phyloP scores from a whole-genome alignment of 2,329 filamentous ascomycete genomes.

The Boeremia exigua region DNA sequence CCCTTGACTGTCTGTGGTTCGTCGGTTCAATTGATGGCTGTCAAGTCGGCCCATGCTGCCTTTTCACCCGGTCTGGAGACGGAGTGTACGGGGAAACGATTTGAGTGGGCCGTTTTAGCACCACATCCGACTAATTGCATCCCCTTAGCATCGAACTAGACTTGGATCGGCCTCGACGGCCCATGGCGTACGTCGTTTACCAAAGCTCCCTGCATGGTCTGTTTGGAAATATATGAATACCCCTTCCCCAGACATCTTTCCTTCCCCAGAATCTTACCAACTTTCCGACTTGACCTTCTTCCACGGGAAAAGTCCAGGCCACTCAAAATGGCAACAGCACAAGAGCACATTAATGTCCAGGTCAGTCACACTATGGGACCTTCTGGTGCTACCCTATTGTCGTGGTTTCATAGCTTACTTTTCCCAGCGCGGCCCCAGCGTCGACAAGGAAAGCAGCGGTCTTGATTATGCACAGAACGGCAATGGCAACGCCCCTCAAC shows the following conservation, averaged over 20 bases:
- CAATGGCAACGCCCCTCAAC: slow-evolving; percentile 31
- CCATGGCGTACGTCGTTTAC: slow-evolving; percentile 43
- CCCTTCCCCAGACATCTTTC: slow-evolving; percentile 36
- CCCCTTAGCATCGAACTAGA: slow-evolving; percentile 30
- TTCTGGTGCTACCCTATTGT: neutral
- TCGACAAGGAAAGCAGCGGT: slow-evolving; percentile 41
- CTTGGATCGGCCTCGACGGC: slow-evolving; percentile 27
- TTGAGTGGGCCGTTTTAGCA: slow-evolving; percentile 38
- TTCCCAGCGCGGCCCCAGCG: slow-evolving; percentile 29
- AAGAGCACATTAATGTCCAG: slow-evolving; percentile 43
- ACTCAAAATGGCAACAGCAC: slow-evolving; percentile 51
- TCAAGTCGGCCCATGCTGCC: slow-evolving; percentile 28
- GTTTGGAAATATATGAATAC: slow-evolving; percentile 41
- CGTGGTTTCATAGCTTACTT: slow-evolving; percentile 11
- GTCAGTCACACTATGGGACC: slow-evolving; percentile 27
- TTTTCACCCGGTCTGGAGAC: slow-evolving; percentile 45
- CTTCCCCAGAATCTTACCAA: slow-evolving; percentile 34
- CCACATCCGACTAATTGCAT: slow-evolving; percentile 41
- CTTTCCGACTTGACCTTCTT: slow-evolving; percentile 2
- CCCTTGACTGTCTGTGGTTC: slow-evolving; percentile 32
- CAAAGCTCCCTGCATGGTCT: slow-evolving; percentile 32
- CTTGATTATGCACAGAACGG: slow-evolving; percentile 51
- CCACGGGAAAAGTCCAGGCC: slow-evolving; percentile 3
- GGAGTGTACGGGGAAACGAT: slow-evolving; percentile 35
- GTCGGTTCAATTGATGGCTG: slow-evolving; percentile 34